Evolutionary conservation across 192 early-diverging fungal species (phyloP).

Genomic region (Coemansia sp.): DNA sequence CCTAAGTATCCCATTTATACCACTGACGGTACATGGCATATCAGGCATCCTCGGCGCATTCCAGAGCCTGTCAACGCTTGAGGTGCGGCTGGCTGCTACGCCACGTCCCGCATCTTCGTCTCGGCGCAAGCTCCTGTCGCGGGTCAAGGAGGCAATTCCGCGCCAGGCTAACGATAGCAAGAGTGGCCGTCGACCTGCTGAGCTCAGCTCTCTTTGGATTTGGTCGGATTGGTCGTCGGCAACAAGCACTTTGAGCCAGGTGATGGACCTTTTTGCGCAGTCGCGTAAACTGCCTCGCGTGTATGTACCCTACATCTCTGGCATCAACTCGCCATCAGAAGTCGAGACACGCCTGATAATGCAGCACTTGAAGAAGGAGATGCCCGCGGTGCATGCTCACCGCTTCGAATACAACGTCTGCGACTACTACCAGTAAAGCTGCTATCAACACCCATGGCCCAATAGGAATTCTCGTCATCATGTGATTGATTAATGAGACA

Average conservation of each 20-base stretch:
- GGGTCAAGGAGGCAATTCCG: conserved; percentile 33
- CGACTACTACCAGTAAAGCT: conserved; percentile 18
- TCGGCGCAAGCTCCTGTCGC: conserved; percentile 46
- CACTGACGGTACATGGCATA: conserved; percentile 42
- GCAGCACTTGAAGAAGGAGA: conserved; percentile 50
- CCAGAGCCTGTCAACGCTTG: conserved; percentile 36
- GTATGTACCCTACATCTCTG: conserved; percentile 44
- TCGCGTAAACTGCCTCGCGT: conserved; percentile 32
- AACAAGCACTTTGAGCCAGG: conserved; percentile 36
- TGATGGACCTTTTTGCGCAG: conserved; percentile 45
- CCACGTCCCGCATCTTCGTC: conserved; percentile 31
- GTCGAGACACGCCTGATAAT: conserved; percentile 47
- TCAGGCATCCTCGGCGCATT: conserved; percentile 42
- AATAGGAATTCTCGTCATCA: neutral
- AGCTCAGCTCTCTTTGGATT: conserved; percentile 45
- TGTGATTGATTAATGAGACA: neutral
- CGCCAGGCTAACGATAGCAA: conserved; percentile 25
- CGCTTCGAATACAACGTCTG: conserved; percentile 49
- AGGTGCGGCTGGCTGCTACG: conserved; percentile 42
- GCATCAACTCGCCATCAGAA: conserved; percentile 38
- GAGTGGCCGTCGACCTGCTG: conserved; percentile 20
- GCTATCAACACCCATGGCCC: too few species aligned
- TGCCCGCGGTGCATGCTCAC: conserved; percentile 37
- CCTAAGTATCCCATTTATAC: conserved; percentile 52
- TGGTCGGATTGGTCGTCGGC: conserved; percentile 54